Conservation (phyloP, 495 filamentous ascomycete genomes). For the Penicillium malachiteum region DNA sequence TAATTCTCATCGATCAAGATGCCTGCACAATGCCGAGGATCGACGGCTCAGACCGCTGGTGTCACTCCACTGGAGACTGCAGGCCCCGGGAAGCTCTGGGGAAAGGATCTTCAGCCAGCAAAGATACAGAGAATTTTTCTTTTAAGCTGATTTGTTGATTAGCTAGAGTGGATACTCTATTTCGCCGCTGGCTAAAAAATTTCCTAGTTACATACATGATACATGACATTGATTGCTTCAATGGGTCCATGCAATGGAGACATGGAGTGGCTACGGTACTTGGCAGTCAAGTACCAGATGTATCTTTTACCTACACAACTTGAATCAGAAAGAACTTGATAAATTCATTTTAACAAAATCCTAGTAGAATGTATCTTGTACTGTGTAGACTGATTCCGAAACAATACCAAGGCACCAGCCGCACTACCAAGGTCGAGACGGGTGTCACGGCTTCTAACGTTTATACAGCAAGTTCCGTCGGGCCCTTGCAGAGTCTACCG, state of each 20-base stretch:
- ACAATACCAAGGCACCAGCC: background rate
- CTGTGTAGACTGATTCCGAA: no score
- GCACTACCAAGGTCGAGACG: slow-evolving; percentile 2
- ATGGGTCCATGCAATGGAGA: background rate
- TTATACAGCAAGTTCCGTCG: slow-evolving; percentile 36
- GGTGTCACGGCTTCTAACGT: slow-evolving; percentile 28
- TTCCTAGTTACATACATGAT: background rate
- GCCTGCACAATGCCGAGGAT: slow-evolving; percentile 26
- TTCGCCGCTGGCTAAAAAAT: background rate
- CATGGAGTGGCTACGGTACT: background rate
- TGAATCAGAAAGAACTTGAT: no score
- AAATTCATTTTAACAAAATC: no score
- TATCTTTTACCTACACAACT: background rate
- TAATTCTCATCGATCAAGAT: slow-evolving; percentile 9
- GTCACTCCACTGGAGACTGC: slow-evolving; percentile 23
- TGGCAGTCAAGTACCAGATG: background rate
- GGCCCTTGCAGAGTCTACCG: slow-evolving; percentile 39
- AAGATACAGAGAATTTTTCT: background rate
- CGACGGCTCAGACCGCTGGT: slow-evolving; percentile 30
- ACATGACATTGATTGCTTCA: background rate
- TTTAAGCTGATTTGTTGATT: background rate
- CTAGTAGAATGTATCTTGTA: background rate
- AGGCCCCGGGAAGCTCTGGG: slow-evolving; percentile 13
- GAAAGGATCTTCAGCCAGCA: slow-evolving; percentile 16
- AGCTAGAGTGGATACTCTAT: background rate